A percentile compares a stretch with the other conserved stretches of the same genome.
Evolutionary conservation across 108 stramenopile genomes (phyloP).

Genomic region (Pseudonitzschia delicatissima): DNA sequence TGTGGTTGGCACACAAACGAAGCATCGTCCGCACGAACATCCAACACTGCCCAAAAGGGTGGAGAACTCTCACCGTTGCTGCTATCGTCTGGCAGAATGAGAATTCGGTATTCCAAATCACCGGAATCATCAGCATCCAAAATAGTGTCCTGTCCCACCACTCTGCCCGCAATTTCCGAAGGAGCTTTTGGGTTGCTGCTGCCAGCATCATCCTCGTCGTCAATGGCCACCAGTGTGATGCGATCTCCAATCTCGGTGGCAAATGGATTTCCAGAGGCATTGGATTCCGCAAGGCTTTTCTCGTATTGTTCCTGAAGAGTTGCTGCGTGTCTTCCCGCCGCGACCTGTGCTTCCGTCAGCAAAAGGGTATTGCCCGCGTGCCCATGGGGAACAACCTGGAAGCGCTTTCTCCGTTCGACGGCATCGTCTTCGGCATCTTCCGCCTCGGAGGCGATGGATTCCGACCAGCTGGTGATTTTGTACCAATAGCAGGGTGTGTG

Average conservation of each 20-base stretch:
- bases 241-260: constrained; percentile 20
- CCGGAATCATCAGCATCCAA: constrained; percentile 18
- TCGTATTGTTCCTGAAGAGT: constrained; percentile 34
- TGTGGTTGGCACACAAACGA: constrained; percentile 9
- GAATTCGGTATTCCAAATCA: constrained; percentile 31
- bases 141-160: constrained; percentile 45
- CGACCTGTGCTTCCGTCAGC: constrained; percentile 78
- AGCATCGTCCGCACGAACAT: constrained; percentile 27
- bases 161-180: constrained; percentile 28
- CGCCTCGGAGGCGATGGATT: constrained; percentile 40
- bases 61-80: not conserved
- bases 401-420: constrained; percentile 70
- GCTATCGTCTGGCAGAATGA: constrained; percentile 31
- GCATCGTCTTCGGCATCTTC: constrained; percentile 29
- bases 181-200: not conserved
- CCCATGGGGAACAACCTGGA: constrained; percentile 49
- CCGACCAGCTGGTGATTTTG: constrained; percentile 45
- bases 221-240: constrained; percentile 37
- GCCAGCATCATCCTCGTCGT: constrained; percentile 13
- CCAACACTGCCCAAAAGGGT: constrained; percentile 69
- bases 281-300: not conserved
- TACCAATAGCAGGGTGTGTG: constrained; percentile 66
- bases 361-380: constrained; percentile 25
- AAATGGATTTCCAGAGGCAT: constrained; percentile 27
- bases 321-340: constrained; percentile 75